Evolutionary conservation across 1,284 basidiomycete genomes (phyloP), one percentile per base, ranked within the genome.

Genomic region (Vanrija sp.): DNA sequence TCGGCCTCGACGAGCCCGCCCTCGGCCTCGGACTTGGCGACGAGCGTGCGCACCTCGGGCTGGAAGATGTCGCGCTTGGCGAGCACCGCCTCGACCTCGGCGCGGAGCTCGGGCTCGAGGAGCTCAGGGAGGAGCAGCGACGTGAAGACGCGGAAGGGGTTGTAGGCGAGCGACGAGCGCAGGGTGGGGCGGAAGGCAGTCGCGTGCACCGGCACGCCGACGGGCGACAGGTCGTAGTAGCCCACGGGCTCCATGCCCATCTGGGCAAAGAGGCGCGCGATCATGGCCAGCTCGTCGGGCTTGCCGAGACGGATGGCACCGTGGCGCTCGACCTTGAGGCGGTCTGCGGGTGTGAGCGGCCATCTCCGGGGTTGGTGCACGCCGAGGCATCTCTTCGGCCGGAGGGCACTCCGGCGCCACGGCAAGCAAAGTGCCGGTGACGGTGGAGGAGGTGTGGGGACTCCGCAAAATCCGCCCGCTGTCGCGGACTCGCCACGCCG

Each of bases 301-400:
- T 71, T 78, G 23, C 78, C 78, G 1, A 79, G 69, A 8, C 78
- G 72, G 54, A 79, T 78, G 0, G 78, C 78, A 9, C 78, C 77
- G 57, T 79, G 78, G 43, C 77, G 64, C 58, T 78, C 78, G 38
- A 76, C 70, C 23, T 65, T 65, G 28, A 79, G 65, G 8, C 78
- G 65, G 38, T 74, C 76, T 68, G 60, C 23, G 56, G 34, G 14
- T 18, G 14, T 8, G 21, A 39, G 9, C 26, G 12, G 21, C 21
- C 3, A 23, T 23, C 21, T 23, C 21, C 21, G 21, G 34, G 34
- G 34, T 7, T 34, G 9, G 12, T 34, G 34, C 5, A n/a, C 14
- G 39, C 15, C 21, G 21, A 23, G 21, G 21, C 21, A 23, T 23
- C 7, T 21, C 23, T 5, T 43, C 42, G 23, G 42, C 42, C 42